Evolutionary conservation across 768 basidiomycete species (phyloP), one percentile per base, ranked within the genome.

Genomic region (Leucocoprinus leucothites): DNA sequence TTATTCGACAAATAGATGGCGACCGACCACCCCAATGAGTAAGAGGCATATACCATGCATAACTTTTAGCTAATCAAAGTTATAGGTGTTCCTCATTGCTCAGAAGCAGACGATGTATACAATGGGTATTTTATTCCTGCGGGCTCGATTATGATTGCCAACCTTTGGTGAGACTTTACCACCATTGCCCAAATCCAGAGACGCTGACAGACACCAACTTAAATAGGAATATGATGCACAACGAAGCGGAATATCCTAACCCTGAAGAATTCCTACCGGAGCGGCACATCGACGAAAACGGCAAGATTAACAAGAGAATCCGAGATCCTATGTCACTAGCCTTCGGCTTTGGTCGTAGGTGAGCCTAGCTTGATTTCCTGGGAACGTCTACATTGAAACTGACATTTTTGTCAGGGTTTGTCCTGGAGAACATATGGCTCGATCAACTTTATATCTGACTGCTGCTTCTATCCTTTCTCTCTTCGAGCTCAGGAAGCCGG

Each of bases 61-160:
- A 46, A 28, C 38, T 43, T 2, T 19, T 24, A 14, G 14, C 26
- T 57, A 14, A 44, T 7, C 5, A 31, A 31, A 31, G 5, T 5
- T 9, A 34, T 40, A 72, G 71, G 63, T 21, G 62, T 72, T 5
- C 70, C 74, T 2, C 73, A 75, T 43, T 55, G 59, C 34, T 53
- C 61, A 9, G 67, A 61, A 7, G 66, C 69, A 53, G 77, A 81
- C 44, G 80, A 82, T 56, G 61, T 70, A 3, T 81, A 77, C 54
- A 69, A 74, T 1, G 78, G 75, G 1, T 72, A 74, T 55, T 66
- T 66, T 38, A 77, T 82, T 40, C 79, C 78, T 0, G 73, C 76
- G 57, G 75, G 67, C 16, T 63, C 73, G 0, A 57, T 72, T 2
- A 67, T 75, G 18, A 64, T 74, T 19, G 67, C 59, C 3, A 74